Conservation (phyloP, 805 yeast species). For the Lipomyces anomalus region DNA sequence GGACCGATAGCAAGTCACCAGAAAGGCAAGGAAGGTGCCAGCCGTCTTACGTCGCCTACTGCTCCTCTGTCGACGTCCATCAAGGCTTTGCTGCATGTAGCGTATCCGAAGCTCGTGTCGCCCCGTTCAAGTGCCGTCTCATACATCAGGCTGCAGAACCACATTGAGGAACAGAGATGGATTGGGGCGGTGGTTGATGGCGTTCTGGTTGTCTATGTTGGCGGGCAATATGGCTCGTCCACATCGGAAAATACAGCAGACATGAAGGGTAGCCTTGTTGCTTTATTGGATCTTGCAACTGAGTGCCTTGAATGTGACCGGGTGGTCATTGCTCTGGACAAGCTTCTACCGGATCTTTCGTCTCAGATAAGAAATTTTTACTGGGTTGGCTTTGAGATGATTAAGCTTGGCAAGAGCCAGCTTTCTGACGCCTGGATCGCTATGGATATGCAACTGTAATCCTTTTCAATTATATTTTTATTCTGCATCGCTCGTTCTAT, state of each 20-base stretch:
- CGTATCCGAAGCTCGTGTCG: not conserved
- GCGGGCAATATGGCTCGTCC: conserved; percentile 21
- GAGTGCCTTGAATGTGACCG: conserved; percentile 24
- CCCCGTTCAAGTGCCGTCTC: not conserved
- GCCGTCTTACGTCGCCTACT: not conserved
- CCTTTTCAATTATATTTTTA: not conserved
- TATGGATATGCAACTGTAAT: conserved; percentile 23
- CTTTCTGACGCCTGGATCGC: conserved; percentile 24
- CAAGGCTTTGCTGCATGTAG: not conserved
- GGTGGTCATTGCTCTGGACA: conserved; percentile 25
- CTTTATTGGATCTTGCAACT: conserved; percentile 25
- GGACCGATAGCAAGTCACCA: no score
- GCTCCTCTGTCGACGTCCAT: not conserved
- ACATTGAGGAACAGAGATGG: conserved; percentile 19
- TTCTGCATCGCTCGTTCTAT: no score
- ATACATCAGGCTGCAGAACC: not conserved
- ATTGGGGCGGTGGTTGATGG: conserved; percentile 22
- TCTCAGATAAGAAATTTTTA: conserved; percentile 14
- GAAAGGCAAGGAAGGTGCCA: not conserved
- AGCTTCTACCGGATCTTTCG: conserved; percentile 14
- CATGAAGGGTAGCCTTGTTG: conserved; percentile 17
- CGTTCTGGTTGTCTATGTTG: conserved; percentile 22
- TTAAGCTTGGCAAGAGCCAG: conserved; percentile 15
- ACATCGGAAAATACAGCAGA: conserved; percentile 10
- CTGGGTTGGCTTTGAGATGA: conserved; percentile 26